Percentiles rank a stretch among this genome's conserved stretches.
Evolutionary conservation across 805 yeast species (phyloP).

Genomic region (Candida methanosorbosa): DNA sequence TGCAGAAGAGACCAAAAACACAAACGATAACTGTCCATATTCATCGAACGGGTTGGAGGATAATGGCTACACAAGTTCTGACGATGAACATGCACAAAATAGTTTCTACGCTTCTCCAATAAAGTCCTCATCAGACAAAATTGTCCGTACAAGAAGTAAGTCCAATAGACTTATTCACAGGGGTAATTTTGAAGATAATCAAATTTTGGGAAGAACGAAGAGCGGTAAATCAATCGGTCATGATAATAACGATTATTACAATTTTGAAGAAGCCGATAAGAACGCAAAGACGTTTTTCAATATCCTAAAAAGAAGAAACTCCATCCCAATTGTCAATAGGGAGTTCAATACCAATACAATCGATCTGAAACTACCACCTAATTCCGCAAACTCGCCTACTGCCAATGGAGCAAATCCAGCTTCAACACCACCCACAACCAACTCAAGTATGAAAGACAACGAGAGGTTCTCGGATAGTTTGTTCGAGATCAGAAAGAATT

Average conservation of each 20-base stretch:
- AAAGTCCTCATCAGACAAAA: not conserved
- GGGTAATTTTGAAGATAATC: constrained; percentile 3
- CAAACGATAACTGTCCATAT: not conserved
- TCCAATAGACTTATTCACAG: constrained; percentile 3
- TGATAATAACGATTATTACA: not conserved
- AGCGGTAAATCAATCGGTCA: not conserved
- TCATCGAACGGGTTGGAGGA: no score
- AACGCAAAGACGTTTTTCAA: constrained; percentile 5
- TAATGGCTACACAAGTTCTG: not conserved
- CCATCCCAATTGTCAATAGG: constrained; percentile 27
- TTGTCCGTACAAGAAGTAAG: not conserved
- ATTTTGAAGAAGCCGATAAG: not conserved
- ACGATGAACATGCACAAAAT: no score
- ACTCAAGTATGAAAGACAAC: no score
- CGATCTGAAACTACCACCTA: not conserved
- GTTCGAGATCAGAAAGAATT: not conserved
- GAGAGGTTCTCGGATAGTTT: no score
- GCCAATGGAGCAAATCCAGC: not conserved
- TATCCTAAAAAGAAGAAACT: constrained; percentile 27
- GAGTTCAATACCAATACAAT: constrained; percentile 25
- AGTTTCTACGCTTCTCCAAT: no score
- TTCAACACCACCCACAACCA: no score
- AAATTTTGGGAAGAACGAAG: not conserved
- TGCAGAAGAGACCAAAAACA: not conserved
- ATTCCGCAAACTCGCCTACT: no score